Conservation (phyloP, 1,139 yeast genomes). For the Debaryomyces singareniensis region DNA sequence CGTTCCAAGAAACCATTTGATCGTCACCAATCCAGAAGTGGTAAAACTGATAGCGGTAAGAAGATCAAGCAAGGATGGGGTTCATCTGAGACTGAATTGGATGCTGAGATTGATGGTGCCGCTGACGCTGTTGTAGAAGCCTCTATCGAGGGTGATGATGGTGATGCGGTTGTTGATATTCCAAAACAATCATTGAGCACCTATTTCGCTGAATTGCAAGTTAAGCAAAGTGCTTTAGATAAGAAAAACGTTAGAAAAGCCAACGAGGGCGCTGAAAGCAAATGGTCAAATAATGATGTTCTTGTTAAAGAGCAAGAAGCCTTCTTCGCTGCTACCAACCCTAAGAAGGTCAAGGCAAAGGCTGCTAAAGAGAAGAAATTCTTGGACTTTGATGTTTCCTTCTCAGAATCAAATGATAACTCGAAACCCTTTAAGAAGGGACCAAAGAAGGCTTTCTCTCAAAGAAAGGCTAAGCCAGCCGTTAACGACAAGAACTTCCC, state of each 20-base stretch:
- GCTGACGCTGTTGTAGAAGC: constrained; percentile 51
- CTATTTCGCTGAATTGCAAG: constrained; percentile 59
- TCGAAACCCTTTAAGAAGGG: constrained; percentile 10
- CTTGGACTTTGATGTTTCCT: constrained; percentile 61
- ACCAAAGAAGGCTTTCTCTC: constrained; percentile 16
- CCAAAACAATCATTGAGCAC: constrained; percentile 63
- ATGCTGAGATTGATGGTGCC: constrained; percentile 60
- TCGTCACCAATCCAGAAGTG: constrained; percentile 83
- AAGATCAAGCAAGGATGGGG: constrained; percentile 78
- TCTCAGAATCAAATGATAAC: constrained; percentile 40
- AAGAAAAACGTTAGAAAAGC: constrained; percentile 44
- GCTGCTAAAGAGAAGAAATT: constrained; percentile 62
- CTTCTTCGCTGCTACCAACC: constrained; percentile 48
- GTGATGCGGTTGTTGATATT: constrained; percentile 33
- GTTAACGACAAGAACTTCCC: constrained; percentile 60
- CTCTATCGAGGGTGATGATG: constrained; percentile 33
- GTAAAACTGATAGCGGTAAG: constrained; percentile 80
- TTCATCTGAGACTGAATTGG: constrained; percentile 63
- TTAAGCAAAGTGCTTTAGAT: constrained; percentile 41
- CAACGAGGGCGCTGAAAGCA: constrained; percentile 53
- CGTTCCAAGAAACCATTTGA: constrained; percentile 64
- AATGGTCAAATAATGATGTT: constrained; percentile 60
- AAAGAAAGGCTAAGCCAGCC: constrained; percentile 35
- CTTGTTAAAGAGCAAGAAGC: constrained; percentile 53
- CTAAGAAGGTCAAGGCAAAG: constrained; percentile 58